Percentiles rank a stretch among this genome's conserved stretches.
These are phyloP conservation scores for Nymphaea thermarum DNA, from an alignment of 164 flowering plant genomes.

Conservation along the genomic window DNA sequence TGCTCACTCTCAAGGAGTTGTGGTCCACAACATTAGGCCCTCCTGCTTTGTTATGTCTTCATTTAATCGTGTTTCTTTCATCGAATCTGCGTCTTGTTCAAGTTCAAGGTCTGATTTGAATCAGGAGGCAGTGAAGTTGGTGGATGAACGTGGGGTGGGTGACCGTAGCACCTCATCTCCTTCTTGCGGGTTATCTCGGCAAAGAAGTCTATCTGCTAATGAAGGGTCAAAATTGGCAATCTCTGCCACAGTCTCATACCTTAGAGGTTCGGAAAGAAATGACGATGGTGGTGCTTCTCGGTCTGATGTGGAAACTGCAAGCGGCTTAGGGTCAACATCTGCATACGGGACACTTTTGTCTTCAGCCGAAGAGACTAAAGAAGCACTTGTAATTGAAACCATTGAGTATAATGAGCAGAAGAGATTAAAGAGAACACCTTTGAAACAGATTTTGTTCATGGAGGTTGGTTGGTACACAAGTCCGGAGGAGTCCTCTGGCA, in stretches of 20 bases:
- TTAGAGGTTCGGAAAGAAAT: not conserved
- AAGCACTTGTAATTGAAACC: not conserved
- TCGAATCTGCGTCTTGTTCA: conserved; percentile 91
- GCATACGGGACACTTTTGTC: conserved; percentile 16
- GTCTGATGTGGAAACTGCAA: conserved; percentile 8
- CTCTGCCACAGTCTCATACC: not conserved
- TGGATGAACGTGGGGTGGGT: conserved; percentile 9
- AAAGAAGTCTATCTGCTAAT: conserved; percentile 11
- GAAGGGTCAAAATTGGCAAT: conserved; percentile 12
- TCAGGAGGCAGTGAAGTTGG: conserved; percentile 37
- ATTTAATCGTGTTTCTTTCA: conserved; percentile 75
- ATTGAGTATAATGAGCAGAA: conserved; percentile 22
- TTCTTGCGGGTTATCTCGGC: conserved; percentile 15
- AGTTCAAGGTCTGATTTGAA: conserved; percentile 75
- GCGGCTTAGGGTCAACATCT: conserved; percentile 46
- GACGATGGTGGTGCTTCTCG: not conserved
- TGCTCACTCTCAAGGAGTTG: conserved; percentile 86
- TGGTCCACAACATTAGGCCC: conserved; percentile 83
- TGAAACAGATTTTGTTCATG: conserved; percentile 64
- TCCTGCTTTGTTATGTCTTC: conserved; percentile 95
- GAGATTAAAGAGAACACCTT: conserved; percentile 44
- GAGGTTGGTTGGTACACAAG: conserved; percentile 86
- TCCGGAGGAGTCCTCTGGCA: conserved; percentile 83
- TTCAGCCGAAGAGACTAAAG: conserved; percentile 11
- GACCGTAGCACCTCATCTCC: conserved; percentile 20